Percentiles rank a stretch among this genome's conserved stretches.
phyloP scores from a whole-genome alignment of 2,329 filamentous ascomycete genomes.

The Periglandula ipomoeae region DNA sequence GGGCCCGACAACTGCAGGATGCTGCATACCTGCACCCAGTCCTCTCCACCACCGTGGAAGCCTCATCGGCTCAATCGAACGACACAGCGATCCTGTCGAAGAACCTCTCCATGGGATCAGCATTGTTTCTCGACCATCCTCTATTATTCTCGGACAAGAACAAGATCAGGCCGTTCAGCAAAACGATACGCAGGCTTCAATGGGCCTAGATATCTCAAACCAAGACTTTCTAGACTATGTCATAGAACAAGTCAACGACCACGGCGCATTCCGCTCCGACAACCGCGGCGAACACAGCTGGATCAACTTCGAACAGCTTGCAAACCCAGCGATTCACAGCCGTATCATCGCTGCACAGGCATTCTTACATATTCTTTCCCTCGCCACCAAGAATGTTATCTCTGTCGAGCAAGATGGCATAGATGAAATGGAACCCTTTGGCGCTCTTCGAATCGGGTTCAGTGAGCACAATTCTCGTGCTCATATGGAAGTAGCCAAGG shows the following conservation, averaged over 20 bases:
- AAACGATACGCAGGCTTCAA: conserved; percentile 21
- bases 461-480: too few relatives aligned
- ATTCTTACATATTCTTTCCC: conserved; percentile 62
- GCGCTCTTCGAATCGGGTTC: conserved; percentile 24
- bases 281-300: conserved; percentile 26
- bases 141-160: conserved; percentile 17
- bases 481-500: too few relatives aligned
- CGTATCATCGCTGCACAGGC: conserved; percentile 62
- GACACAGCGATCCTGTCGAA: conserved; percentile 35
- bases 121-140: conserved; percentile 23
- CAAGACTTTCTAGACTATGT: conserved; percentile 37
- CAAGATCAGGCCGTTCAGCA: conserved; percentile 17
- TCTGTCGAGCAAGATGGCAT: conserved; percentile 49
- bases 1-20: too few relatives aligned
- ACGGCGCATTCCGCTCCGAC: conserved; percentile 24
- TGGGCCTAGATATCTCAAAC: conserved; percentile 34
- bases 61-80: conserved; percentile 31
- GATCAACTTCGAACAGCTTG: conserved; percentile 61
- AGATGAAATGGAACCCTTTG: conserved; percentile 30
- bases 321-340: conserved; percentile 46
- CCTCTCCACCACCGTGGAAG: conserved; percentile 29
- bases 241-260: conserved; percentile 24
- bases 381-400: conserved; percentile 58
- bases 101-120: conserved; percentile 24
- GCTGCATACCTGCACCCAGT: conserved; percentile 25